Evolutionary conservation across 2,329 filamentous ascomycete genomes (phyloP), one percentile per base, ranked within the genome.

Genomic region (Chaetomium strumarium): DNA sequence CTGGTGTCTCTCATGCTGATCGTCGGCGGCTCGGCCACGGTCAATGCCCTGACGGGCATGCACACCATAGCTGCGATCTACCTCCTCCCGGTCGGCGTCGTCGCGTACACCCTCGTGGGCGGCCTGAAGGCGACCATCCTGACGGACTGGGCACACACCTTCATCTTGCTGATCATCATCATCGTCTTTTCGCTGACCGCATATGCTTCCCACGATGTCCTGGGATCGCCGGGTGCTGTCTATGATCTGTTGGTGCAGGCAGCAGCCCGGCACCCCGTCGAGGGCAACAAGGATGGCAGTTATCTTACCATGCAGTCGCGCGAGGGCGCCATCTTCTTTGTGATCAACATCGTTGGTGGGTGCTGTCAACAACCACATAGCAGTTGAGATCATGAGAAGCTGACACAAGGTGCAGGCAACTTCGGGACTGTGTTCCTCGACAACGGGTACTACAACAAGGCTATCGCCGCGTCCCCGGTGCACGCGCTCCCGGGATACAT

Each of bases 401-500:
- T 42, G 40, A 42, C 13, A 8, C 14, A 6, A 34, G 2, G 24
- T 24, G 16, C 30, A 56, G 53, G 57, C 13, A 91, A 91, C 70
- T 93, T 92, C 55, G 85, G 79, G 53, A 90, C 87, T 1, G 88
- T 95, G 4, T 95, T 95, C 73, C 76, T 90, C 41, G 90, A 95
- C 64, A 91, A 91, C 59, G 85, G 86, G 14, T 95, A 95, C 73
- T 95, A 90, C 72, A 93, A 95, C 76, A 95, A 95, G 70, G 90
- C 90, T 14, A 95, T 96, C 62, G 89, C 91, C 7, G 90, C 91
- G 0, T 86, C 83, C 19, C 90, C 90, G 1, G 86, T 92, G 0
- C 84, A 92, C 55, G 91, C 90, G 0, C 80, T 96, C 2, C 90
- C 90, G 0, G 90, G 90, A 16, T 96, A 96, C 64, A 85, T 96